Evolutionary conservation across 73 alveolate species (phyloP).

Genomic region (Uronychia setigera): DNA sequence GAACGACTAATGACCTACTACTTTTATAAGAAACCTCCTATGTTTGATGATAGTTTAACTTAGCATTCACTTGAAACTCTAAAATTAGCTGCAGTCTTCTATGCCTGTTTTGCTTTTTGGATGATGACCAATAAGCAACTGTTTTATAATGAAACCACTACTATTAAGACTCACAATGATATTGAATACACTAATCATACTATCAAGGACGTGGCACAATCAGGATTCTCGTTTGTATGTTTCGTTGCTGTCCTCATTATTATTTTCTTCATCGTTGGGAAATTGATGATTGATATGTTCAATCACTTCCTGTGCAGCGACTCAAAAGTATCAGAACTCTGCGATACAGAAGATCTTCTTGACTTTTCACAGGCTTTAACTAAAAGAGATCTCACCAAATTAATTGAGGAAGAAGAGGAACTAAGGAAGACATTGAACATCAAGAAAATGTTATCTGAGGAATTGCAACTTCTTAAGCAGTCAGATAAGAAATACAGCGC

Average conservation of each 20-base stretch:
- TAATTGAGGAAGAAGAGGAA: neutral
- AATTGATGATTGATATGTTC: neutral
- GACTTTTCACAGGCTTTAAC: neutral
- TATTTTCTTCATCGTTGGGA: neutral
- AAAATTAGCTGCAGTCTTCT: slow-evolving; percentile 47
- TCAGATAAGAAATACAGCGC: neutral
- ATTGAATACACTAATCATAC: neutral
- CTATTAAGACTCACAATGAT: neutral
- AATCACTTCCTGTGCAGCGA: neutral
- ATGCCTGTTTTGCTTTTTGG: slow-evolving; percentile 54
- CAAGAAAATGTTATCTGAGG: neutral
- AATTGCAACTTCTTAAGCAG: neutral
- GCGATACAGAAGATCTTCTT: neutral
- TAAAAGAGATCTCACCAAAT: neutral
- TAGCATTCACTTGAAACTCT: slow-evolving; percentile 35
- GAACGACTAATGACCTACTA: slow-evolving; percentile 58
- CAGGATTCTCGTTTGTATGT: too few species aligned
- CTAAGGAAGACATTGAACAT: neutral
- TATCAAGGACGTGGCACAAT: neutral
- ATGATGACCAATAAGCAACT: slow-evolving; percentile 38
- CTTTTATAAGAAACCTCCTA: slow-evolving; percentile 64
- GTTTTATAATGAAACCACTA: slow-evolving; percentile 22
- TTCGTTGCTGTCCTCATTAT: too few species aligned
- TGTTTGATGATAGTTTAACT: slow-evolving; percentile 61
- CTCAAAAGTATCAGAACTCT: neutral